A percentile compares a stretch with the other conserved stretches of the same genome.
These are phyloP conservation scores for Triticum aestivum DNA, from an alignment of 176 grass and related monocot species.

Conservation along the genomic window DNA sequence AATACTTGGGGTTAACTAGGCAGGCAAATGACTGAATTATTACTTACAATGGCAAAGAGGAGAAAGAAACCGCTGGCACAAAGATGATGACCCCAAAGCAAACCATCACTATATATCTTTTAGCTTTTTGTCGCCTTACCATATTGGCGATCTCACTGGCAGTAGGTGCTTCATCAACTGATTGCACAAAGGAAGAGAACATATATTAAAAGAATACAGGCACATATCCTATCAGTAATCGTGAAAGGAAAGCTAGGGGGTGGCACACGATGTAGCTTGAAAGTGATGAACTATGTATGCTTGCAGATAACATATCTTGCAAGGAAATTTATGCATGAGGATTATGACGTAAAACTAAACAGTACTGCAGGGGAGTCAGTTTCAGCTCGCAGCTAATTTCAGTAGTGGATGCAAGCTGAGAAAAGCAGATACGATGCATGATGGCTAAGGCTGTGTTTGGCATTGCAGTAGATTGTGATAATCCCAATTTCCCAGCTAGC, in stretches of 20 bases:
- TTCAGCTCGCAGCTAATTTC: constrained; percentile 1
- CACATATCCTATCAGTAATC: not conserved
- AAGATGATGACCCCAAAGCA: constrained; percentile 51
- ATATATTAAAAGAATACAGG: not conserved
- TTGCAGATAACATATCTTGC: constrained; percentile 10
- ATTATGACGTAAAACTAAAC: not conserved
- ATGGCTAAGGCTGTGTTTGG: not conserved
- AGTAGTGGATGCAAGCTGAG: not conserved
- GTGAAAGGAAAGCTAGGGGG: constrained; percentile 4
- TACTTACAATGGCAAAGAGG: constrained; percentile 69
- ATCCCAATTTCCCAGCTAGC: too few species aligned
- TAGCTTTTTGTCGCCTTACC: constrained; percentile 56
- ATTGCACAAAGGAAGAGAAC: not conserved
- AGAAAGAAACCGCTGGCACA: constrained; percentile 50
- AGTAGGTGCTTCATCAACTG: constrained; percentile 31
- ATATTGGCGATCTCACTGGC: constrained; percentile 23
- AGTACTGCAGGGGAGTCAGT: not conserved
- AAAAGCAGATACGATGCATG: not conserved
- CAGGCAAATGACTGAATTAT: not conserved
- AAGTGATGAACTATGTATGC: not conserved
- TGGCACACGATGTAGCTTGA: not conserved
- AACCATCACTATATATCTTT: constrained; percentile 47
- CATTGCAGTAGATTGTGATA: too few species aligned
- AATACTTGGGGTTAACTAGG: not conserved
- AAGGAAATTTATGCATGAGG: not conserved